Percentiles rank a stretch among this genome's conserved stretches.
phyloP scores from a whole-genome alignment of 1,284 basidiomycete genomes.

The Apiotrichum porosum region DNA sequence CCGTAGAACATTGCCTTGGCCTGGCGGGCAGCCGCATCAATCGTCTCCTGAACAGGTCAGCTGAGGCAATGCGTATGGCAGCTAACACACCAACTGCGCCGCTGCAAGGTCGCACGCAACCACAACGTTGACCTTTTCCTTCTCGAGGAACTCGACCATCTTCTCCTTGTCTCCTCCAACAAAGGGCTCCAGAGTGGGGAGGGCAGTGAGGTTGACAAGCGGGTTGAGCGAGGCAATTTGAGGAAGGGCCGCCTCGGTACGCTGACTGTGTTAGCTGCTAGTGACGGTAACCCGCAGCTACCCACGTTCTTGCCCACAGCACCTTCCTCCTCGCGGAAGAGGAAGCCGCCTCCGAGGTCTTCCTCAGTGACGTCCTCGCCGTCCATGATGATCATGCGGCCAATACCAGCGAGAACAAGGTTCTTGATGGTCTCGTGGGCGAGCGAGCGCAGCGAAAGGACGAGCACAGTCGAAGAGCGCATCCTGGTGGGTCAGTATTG shows the following conservation, averaged over 20 bases:
- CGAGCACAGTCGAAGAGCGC: constrained; percentile 85
- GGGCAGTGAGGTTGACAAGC: constrained; percentile 71
- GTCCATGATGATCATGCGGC: constrained; percentile 56
- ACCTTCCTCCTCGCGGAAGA: constrained; percentile 81
- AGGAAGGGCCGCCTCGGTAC: constrained; percentile 73
- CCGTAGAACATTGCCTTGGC: constrained; percentile 76
- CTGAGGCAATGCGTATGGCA: background rate
- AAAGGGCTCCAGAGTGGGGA: constrained; percentile 54
- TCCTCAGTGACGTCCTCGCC: constrained; percentile 53
- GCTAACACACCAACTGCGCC: constrained; percentile 62
- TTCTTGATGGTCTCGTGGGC: constrained; percentile 98
- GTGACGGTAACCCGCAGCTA: no score
- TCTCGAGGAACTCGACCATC: constrained; percentile 59
- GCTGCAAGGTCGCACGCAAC: constrained; percentile 73
- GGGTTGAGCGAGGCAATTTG: constrained; percentile 88
- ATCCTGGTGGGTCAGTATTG: constrained; percentile 57
- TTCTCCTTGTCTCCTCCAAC: constrained; percentile 46
- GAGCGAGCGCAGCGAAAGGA: constrained; percentile 73
- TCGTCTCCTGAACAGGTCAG: constrained; percentile 57
- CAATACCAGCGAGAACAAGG: constrained; percentile 58
- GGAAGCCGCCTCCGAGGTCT: constrained; percentile 88
- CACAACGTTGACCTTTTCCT: constrained; percentile 65
- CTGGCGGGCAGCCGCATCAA: constrained; percentile 71
- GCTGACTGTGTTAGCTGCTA: constrained; percentile 55
- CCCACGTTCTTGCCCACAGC: constrained; percentile 73